These are phyloP conservation scores for Pilaira anomala DNA, from an alignment of 192 early-diverging fungal species.

Conservation along the genomic window DNA sequence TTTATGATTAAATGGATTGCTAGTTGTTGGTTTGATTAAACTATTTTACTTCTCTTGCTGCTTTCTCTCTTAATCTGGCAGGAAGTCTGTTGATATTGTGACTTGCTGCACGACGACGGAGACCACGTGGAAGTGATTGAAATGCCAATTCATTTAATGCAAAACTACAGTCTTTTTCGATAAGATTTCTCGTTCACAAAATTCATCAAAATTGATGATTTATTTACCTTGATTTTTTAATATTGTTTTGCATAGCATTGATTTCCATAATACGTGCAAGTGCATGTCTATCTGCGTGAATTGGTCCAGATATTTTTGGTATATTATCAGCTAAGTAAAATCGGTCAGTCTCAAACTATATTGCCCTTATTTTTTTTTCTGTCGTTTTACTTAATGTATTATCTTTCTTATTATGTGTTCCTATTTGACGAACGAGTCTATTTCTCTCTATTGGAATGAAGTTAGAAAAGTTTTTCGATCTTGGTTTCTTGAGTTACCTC, in stretches of 20 bases:
- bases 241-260: constrained; percentile 74
- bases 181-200: neutral
- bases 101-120: constrained; percentile 90
- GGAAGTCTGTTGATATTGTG: constrained; percentile 95
- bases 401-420: constrained; percentile 1
- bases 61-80: constrained; percentile 70
- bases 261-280: constrained; percentile 84
- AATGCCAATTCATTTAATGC: constrained; percentile 66
- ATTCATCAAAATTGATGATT: neutral
- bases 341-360: neutral
- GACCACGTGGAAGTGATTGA: constrained; percentile 87
- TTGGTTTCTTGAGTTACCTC: neutral
- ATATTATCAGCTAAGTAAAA: neutral
- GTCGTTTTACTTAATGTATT: neutral
- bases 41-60: constrained; percentile 60
- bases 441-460: constrained; percentile 7
- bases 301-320: constrained; percentile 18
- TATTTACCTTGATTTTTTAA: constrained; percentile 59
- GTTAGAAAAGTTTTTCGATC: neutral
- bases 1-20: neutral
- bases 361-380: neutral
- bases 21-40: neutral
- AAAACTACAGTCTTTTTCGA: constrained; percentile 24
- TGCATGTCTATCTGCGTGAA: constrained; percentile 26
- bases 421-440: constrained; percentile 8